These are phyloP conservation scores for Linnemannia zychae DNA, from an alignment of 192 early-diverging fungal genomes.

Conservation along the genomic window DNA sequence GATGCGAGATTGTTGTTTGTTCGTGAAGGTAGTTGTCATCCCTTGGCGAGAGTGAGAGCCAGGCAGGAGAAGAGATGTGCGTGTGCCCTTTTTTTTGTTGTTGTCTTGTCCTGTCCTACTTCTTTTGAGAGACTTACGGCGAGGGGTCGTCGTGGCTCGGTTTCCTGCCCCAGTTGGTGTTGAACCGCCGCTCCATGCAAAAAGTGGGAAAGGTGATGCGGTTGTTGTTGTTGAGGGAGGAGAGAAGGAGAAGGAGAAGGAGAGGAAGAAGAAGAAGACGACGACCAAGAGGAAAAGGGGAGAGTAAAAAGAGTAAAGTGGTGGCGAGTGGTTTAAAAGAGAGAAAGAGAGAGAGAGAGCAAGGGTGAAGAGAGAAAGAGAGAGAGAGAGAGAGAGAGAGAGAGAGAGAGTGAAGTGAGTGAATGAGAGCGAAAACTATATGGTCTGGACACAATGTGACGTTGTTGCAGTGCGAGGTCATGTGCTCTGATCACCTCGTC, in stretches of 20 bases:
- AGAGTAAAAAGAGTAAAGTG: too few species aligned
- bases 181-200: conserved; percentile 30
- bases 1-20: background rate
- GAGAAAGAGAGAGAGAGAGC: background rate
- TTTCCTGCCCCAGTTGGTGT: conserved; percentile 36
- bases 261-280: background rate
- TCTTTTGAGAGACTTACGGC: conserved; percentile 47
- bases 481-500: background rate
- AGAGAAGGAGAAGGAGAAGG: background rate
- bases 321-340: too few species aligned
- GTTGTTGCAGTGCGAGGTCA: background rate
- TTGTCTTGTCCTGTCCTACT: too few species aligned
- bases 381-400: background rate
- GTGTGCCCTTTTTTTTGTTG: too few species aligned
- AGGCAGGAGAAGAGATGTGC: background rate
- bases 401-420: too few species aligned
- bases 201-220: background rate
- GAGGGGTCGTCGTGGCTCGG: conserved; percentile 26
- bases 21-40: background rate
- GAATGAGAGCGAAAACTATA: too few species aligned
- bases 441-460: background rate
- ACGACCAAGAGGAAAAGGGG: background rate
- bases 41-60: background rate
- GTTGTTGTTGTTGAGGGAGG: too few species aligned
- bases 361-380: background rate